phyloP scores from a whole-genome alignment of 1,284 basidiomycete species.

The Cerioporus squamosus region DNA sequence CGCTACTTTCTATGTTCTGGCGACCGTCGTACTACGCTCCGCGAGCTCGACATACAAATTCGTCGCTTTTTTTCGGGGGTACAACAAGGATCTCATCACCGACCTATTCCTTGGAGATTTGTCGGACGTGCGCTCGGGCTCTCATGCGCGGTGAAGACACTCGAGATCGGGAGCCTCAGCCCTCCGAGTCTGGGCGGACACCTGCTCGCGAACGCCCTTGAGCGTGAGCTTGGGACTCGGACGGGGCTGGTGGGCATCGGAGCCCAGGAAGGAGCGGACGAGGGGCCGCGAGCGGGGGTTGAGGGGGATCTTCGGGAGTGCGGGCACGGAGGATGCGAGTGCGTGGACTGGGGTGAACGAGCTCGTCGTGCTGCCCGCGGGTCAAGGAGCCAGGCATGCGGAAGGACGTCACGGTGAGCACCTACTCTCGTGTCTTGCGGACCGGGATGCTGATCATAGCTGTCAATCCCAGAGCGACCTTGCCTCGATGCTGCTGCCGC shows the following conservation, averaged over 20 bases:
- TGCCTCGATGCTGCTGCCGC: slow-evolving; percentile 13
- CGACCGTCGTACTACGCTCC: too few relatives aligned
- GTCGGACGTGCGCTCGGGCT: slow-evolving; percentile 21
- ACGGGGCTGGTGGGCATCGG: slow-evolving; percentile 16
- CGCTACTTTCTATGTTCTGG: too few relatives aligned
- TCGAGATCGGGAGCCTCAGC: slow-evolving; percentile 17
- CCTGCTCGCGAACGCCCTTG: slow-evolving; percentile 5
- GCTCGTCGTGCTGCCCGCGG: slow-evolving; percentile 13
- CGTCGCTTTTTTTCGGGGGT: too few relatives aligned
- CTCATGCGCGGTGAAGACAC: slow-evolving; percentile 4
- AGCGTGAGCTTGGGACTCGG: slow-evolving; percentile 8
- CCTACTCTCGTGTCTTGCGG: not conserved
- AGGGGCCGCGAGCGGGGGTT: not conserved
- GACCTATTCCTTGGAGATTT: too few relatives aligned
- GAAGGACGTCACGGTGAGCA: slow-evolving; percentile 17
- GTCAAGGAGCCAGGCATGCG: slow-evolving; percentile 18
- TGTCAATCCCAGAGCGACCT: slow-evolving; percentile 15
- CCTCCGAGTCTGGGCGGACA: slow-evolving; percentile 6
- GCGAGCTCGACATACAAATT: too few relatives aligned
- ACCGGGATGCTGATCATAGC: too few relatives aligned
- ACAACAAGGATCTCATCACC: too few relatives aligned
- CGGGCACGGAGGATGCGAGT: not conserved
- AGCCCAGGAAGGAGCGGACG: not conserved
- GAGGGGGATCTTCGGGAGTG: slow-evolving; percentile 9
- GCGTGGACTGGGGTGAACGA: slow-evolving; percentile 13